Evolutionary conservation across 192 early-diverging fungal genomes (phyloP).

Genomic region (Umbelopsis ramanniana): DNA sequence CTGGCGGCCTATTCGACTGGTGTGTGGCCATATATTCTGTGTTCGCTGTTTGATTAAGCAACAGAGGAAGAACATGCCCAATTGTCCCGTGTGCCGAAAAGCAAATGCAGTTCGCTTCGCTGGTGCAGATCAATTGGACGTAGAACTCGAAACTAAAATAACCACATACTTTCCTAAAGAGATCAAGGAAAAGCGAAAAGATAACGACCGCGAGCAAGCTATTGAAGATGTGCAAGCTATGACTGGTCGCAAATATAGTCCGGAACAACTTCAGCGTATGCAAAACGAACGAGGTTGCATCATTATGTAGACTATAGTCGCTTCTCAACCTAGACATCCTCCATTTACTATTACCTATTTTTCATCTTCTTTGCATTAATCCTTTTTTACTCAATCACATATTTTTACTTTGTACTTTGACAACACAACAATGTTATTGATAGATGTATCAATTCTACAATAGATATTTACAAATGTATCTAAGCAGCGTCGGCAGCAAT

Average conservation of each 20-base stretch:
- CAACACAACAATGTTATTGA: not conserved
- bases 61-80: slow-evolving; percentile 58
- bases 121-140: slow-evolving; percentile 63
- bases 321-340: not conserved
- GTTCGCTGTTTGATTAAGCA: slow-evolving; percentile 81
- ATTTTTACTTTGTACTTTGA: not conserved
- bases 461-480: slow-evolving; percentile 9
- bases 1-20: slow-evolving; percentile 80
- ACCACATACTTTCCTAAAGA: slow-evolving; percentile 83
- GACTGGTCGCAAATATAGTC: slow-evolving; percentile 40
- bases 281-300: slow-evolving; percentile 15
- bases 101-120: slow-evolving; percentile 64
- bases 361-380: not conserved
- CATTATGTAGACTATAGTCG: not conserved
- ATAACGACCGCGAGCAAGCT: slow-evolving; percentile 68
- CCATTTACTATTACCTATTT: not conserved
- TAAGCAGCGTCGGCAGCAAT: not conserved
- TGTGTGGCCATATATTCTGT: slow-evolving; percentile 82
- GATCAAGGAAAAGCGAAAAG: slow-evolving; percentile 70
- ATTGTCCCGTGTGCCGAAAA: slow-evolving; percentile 80
- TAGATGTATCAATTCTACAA: not conserved
- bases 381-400: not conserved
- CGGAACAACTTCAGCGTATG: slow-evolving; percentile 35
- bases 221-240: slow-evolving; percentile 66
- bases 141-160: slow-evolving; percentile 70